phyloP scores from a whole-genome alignment of 2,329 filamentous ascomycete species.

The Fusarium sp. region DNA sequence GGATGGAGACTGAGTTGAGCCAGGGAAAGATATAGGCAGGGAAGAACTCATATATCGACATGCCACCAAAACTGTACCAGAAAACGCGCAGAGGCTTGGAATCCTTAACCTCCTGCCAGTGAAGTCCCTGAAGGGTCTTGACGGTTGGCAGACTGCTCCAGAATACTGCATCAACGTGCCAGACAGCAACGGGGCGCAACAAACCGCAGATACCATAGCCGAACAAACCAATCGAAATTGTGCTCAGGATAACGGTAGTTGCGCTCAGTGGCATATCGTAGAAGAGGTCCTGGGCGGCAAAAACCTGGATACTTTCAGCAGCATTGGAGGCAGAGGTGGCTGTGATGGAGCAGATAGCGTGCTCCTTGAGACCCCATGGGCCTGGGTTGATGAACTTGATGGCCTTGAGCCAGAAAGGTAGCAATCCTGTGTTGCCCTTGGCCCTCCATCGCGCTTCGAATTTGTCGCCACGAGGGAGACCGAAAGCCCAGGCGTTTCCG shows the following conservation, averaged over 20 bases:
- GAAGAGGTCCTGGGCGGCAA: constrained; percentile 65
- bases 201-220: constrained; percentile 68
- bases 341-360: constrained; percentile 66
- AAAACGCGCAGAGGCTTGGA: constrained; percentile 66
- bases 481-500: constrained; percentile 56
- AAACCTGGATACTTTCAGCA: constrained; percentile 57
- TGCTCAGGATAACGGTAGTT: constrained; percentile 62
- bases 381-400: constrained; percentile 64
- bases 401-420: constrained; percentile 58
- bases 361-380: constrained; percentile 68
- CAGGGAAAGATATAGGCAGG: constrained; percentile 69
- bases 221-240: constrained; percentile 68
- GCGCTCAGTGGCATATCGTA: constrained; percentile 62
- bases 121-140: constrained; percentile 66
- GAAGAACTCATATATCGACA: constrained; percentile 66
- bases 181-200: constrained; percentile 67
- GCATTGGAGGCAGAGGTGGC: constrained; percentile 67
- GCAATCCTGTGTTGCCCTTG: constrained; percentile 56
- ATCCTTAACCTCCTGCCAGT: constrained; percentile 65
- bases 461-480: constrained; percentile 66
- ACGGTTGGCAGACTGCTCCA: constrained; percentile 67
- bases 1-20: constrained; percentile 68
- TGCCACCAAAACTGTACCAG: constrained; percentile 64
- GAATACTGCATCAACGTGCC: constrained; percentile 69
- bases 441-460: constrained; percentile 62